phyloP scores from a whole-genome alignment of 345 rosid genomes.

The Physaria fendleri region DNA sequence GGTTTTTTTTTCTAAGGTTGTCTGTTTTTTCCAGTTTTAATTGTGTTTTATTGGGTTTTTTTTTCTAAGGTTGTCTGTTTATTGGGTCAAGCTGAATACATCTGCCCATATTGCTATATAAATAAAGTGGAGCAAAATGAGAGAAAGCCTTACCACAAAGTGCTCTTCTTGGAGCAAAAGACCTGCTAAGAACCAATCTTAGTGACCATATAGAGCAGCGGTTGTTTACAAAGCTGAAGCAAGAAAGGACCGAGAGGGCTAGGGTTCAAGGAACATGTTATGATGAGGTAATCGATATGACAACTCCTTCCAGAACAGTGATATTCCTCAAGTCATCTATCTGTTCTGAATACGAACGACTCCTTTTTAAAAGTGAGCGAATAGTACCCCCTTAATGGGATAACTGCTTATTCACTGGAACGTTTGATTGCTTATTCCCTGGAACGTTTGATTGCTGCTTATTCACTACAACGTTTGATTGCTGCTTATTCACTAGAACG shows the following conservation, averaged over 20 bases:
- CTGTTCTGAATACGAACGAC: no score
- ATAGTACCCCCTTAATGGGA: no score
- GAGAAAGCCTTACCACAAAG: constrained; percentile 91
- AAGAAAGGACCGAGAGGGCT: constrained; percentile 86
- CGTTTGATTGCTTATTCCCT: constrained; percentile 4
- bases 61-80: no score
- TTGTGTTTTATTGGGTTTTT: no score
- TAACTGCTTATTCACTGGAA: no score
- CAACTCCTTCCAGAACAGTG: no score
- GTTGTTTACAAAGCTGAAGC: constrained; percentile 57
- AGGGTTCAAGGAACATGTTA: constrained; percentile 59
- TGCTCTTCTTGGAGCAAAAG: constrained; percentile 97
- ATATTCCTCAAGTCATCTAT: no score
- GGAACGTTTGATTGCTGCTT: background rate
- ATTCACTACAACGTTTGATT: no score
- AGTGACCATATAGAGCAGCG: constrained; percentile 97
- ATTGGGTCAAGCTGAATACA: constrained; percentile 99
- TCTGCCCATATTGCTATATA: constrained; percentile 96
- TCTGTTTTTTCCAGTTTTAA: no score
- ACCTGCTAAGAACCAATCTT: constrained; percentile 92
- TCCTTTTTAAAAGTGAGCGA: no score
- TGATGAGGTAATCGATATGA: constrained; percentile 97
- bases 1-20: no score
- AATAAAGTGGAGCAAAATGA: constrained; percentile 81
- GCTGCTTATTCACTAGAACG: constrained; percentile 3